Percentiles rank a stretch among this genome's conserved stretches.
phyloP scores from a whole-genome alignment of 2,329 filamentous ascomycete genomes.

The Ciborinia camelliae region DNA sequence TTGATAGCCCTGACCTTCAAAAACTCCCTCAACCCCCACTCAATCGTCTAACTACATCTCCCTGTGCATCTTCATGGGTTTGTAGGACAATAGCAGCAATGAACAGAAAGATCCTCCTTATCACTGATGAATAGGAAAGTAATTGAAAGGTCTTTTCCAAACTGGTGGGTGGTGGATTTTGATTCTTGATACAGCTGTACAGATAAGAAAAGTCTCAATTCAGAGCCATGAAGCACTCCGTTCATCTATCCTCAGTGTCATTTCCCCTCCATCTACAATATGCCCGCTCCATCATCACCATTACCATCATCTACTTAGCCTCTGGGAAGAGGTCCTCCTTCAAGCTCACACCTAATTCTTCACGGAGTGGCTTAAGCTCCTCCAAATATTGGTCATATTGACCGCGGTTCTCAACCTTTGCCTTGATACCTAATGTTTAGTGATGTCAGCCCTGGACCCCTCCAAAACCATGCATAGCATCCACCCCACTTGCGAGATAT shows the following conservation, averaged over 20 bases:
- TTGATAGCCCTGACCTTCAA: not conserved
- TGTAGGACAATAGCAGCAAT: not conserved
- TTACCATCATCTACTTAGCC: constrained; percentile 30
- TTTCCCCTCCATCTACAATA: constrained; percentile 30
- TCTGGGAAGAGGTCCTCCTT: constrained; percentile 92
- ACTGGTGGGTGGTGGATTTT: constrained; percentile 32
- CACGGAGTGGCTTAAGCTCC: constrained; percentile 86
- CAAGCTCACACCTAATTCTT: constrained; percentile 87
- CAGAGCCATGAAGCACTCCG: constrained; percentile 25
- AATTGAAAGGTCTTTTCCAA: constrained; percentile 5
- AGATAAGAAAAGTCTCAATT: constrained; percentile 33
- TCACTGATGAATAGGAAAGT: constrained; percentile 13
- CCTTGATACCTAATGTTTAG: constrained; percentile 76
- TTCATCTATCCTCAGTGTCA: constrained; percentile 25
- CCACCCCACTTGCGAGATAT: constrained; percentile 50
- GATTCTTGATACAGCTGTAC: constrained; percentile 39
- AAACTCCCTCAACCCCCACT: not conserved
- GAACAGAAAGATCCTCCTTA: not conserved
- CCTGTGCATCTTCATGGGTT: no score
- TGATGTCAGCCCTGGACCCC: constrained; percentile 55
- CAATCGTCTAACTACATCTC: no score
- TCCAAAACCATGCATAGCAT: constrained; percentile 99
- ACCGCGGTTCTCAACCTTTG: constrained; percentile 97
- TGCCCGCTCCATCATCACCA: constrained; percentile 21
- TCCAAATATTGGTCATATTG: constrained; percentile 97